phyloP scores from a whole-genome alignment of 345 rosid species.

The Populus simonii region DNA sequence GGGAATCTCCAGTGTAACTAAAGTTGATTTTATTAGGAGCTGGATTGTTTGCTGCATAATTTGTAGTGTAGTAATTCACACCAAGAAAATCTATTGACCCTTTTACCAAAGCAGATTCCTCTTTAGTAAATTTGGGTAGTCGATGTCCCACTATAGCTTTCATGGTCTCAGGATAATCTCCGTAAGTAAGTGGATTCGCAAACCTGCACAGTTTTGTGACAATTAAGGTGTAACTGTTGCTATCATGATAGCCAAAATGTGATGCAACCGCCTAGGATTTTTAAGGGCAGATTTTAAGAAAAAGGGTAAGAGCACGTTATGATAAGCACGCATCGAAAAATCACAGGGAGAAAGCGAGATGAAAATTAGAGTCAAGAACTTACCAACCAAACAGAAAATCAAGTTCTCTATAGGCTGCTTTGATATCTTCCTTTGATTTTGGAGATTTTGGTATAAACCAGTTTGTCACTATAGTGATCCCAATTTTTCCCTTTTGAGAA shows the following conservation, averaged over 20 bases:
- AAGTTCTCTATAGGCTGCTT: slow-evolving; percentile 9
- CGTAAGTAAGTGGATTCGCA: slow-evolving; percentile 46
- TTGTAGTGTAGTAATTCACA: slow-evolving; percentile 54
- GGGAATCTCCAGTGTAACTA: slow-evolving; percentile 32
- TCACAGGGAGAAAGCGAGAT: neutral
- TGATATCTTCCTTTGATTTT: slow-evolving; percentile 3
- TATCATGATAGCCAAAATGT: too few relatives aligned
- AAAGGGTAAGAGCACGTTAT: too few relatives aligned
- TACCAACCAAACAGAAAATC: slow-evolving; percentile 28
- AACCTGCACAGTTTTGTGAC: slow-evolving; percentile 31
- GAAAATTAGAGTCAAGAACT: neutral
- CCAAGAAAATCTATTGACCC: slow-evolving; percentile 60
- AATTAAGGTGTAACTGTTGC: too few relatives aligned
- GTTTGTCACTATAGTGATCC: slow-evolving; percentile 17
- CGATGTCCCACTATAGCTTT: slow-evolving; percentile 39
- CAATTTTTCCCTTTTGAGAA: slow-evolving; percentile 38
- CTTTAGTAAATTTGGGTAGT: slow-evolving; percentile 53
- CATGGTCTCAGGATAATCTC: slow-evolving; percentile 64
- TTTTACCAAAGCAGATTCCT: slow-evolving; percentile 38
- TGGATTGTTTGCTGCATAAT: slow-evolving; percentile 24
- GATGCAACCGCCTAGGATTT: too few relatives aligned
- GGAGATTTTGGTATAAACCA: slow-evolving; percentile 32
- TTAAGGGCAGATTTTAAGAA: too few relatives aligned
- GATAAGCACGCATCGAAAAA: too few relatives aligned
- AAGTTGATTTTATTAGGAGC: slow-evolving; percentile 4